Evolutionary conservation across 179 eudicot genomes (phyloP).

Genomic region (Silene vulgaris): DNA sequence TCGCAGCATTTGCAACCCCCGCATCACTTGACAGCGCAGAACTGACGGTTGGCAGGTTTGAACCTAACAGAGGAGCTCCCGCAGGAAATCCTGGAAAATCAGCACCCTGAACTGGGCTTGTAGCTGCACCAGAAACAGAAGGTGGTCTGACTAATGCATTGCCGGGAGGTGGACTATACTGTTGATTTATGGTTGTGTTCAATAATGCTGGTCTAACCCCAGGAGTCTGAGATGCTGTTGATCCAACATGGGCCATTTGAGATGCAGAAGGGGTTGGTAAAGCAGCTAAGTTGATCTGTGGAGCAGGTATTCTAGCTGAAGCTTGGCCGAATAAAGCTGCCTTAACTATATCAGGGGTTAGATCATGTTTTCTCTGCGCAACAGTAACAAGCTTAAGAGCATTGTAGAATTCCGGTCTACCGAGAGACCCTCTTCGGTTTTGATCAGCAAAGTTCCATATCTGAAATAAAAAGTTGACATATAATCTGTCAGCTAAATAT

Average conservation of each 20-base stretch:
- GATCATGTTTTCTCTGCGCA: conserved; percentile 81
- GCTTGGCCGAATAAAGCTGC: conserved; percentile 86
- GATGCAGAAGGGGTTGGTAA: conserved; percentile 26
- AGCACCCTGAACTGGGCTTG: conserved; percentile 43
- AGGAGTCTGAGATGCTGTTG: conserved; percentile 39
- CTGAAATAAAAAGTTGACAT: conserved; percentile 30
- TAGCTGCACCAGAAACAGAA: conserved; percentile 31
- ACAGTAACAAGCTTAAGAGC: conserved; percentile 96
- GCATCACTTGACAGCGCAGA: neutral
- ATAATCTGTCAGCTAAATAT: conserved; percentile 10
- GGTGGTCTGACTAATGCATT: conserved; percentile 55
- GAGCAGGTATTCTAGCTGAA: conserved; percentile 88
- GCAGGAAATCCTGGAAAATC: conserved; percentile 45
- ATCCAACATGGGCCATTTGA: conserved; percentile 28
- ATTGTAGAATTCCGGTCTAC: conserved; percentile 86
- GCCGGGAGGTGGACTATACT: conserved; percentile 46
- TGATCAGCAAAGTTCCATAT: conserved; percentile 93
- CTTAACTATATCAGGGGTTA: conserved; percentile 83
- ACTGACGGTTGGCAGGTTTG: conserved; percentile 27
- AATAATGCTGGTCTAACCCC: conserved; percentile 41
- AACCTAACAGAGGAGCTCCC: conserved; percentile 26
- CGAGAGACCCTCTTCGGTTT: conserved; percentile 64
- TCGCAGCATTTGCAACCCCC: neutral
- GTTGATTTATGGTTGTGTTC: conserved; percentile 47
- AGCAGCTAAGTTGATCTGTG: conserved; percentile 61